Evolutionary conservation across 169 alveolate species (phyloP), one percentile per base, ranked within the genome.

Genomic region (Plasmodium ovale): DNA sequence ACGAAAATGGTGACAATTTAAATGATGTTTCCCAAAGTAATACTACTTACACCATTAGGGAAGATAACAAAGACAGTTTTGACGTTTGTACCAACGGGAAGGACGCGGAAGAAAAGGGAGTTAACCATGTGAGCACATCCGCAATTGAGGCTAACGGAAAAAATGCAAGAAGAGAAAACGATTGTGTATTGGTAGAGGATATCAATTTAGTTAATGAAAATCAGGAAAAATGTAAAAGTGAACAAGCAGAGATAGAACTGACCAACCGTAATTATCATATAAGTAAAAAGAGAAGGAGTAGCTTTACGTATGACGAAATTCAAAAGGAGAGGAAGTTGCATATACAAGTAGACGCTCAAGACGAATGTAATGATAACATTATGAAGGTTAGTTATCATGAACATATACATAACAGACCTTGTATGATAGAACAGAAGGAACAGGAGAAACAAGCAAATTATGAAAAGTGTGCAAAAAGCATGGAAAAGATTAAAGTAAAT

Each of bases 301-400:
- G 58, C 29, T 60, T 47, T 23, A 14, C 65, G n/a, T 10, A 33
- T 37, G 77, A 77, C n/a, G 88, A 77, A 62, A 44, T 25, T 37
- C 59, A 27, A 65, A 77, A 77, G 60, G 88, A 77, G 19, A 77
- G 88, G n/a, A 77, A 77, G 37, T 60, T 64, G 31, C 27, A 1
- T 68, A 44, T 5, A 23, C 23, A n/a, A n/a, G 27, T 16, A 10
- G 19, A 37, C n/a, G 33, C 21, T n/a, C n/a, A 31, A n/a, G 12
- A 62, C 33, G 49, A 60, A 10, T 2, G 27, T 62, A 31, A 3
- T 29, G 49, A 62, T 62, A 31, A 62, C 12, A 62, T 31, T 62
- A 33, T 62, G 1, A 62, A 62, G 10, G 9, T 31, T 9, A 35
- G n/a, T 62, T 29, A 62, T 62, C 27, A 33, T 16, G 21, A 54